Evolutionary conservation across 768 basidiomycete species (phyloP).

Genomic region (Strobilomyces dryophilus): DNA sequence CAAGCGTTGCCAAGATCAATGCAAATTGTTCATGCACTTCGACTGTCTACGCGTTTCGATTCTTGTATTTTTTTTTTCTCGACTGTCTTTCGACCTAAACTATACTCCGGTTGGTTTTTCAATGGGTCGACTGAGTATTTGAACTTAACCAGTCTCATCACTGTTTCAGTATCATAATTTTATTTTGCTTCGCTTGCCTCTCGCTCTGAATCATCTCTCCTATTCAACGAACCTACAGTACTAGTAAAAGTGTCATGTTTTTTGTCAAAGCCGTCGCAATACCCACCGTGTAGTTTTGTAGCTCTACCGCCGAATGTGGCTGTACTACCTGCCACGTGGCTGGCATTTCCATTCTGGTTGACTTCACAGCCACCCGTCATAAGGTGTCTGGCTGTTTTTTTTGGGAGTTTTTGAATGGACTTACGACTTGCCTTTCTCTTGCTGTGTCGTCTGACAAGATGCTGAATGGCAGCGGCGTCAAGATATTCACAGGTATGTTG

Average conservation of each 20-base stretch:
- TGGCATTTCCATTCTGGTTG: not conserved
- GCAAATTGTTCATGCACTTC: conserved; percentile 14
- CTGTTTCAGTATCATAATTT: conserved; percentile 29
- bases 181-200: conserved; percentile 22
- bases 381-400: conserved; percentile 9
- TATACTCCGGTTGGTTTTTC: conserved; percentile 20
- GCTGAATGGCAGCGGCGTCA: conserved; percentile 56
- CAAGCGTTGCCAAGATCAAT: conserved; percentile 5
- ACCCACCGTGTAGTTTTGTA: conserved; percentile 36
- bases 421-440: conserved; percentile 7
- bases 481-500: conserved; percentile 52
- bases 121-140: conserved; percentile 21
- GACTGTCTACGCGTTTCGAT: not conserved
- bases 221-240: conserved; percentile 26
- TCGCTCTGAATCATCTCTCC: conserved; percentile 11
- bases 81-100: conserved; percentile 16
- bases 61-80: conserved; percentile 16
- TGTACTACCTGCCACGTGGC: not conserved
- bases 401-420: conserved; percentile 10
- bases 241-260: conserved; percentile 29
- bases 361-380: conserved; percentile 16
- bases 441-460: conserved; percentile 30
- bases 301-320: conserved; percentile 1
- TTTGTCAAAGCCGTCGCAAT: conserved; percentile 28
- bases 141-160: conserved; percentile 21